Evolutionary conservation across 2,329 filamentous ascomycete species (phyloP).

Genomic region (Trichoderma sp.): DNA sequence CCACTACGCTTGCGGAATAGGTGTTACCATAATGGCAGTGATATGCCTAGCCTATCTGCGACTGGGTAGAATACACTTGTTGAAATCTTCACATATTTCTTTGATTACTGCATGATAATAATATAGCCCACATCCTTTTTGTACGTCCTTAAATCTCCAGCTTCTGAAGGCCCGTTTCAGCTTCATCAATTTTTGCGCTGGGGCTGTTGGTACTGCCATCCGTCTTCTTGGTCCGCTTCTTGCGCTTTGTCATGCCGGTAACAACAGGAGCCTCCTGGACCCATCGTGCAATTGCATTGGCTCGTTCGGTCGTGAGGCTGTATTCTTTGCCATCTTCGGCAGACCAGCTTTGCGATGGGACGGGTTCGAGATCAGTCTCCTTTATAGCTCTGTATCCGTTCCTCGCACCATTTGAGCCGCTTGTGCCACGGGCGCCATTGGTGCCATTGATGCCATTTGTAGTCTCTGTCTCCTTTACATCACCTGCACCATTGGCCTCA

Average conservation of each 20-base stretch:
- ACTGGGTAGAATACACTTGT: not conserved
- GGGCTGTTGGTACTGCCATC: not conserved
- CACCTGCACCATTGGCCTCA: not conserved
- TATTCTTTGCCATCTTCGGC: conserved; percentile 69
- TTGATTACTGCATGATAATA: not conserved
- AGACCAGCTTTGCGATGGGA: conserved; percentile 56
- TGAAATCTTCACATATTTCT: not conserved
- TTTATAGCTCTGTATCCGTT: not conserved
- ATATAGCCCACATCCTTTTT: not conserved
- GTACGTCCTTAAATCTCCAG: not conserved
- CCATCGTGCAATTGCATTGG: conserved; percentile 70
- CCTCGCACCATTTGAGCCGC: not conserved
- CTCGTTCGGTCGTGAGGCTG: conserved; percentile 68
- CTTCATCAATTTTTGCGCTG: not conserved
- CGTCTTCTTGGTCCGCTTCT: conserved; percentile 38
- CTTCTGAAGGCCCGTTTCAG: not conserved
- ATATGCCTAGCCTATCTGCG: not conserved
- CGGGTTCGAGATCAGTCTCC: conserved; percentile 5
- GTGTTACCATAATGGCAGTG: not conserved
- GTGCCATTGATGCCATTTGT: not conserved
- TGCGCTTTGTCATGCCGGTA: conserved; percentile 43
- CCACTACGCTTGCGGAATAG: not conserved
- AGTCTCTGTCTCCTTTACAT: not conserved
- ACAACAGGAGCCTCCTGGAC: conserved; percentile 58
- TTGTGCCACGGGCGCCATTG: not conserved